A percentile compares a stretch with the other conserved stretches of the same genome.
These are phyloP conservation scores for Cercospora sp. DNA, from an alignment of 2,329 filamentous ascomycete species.

Conservation along the genomic window DNA sequence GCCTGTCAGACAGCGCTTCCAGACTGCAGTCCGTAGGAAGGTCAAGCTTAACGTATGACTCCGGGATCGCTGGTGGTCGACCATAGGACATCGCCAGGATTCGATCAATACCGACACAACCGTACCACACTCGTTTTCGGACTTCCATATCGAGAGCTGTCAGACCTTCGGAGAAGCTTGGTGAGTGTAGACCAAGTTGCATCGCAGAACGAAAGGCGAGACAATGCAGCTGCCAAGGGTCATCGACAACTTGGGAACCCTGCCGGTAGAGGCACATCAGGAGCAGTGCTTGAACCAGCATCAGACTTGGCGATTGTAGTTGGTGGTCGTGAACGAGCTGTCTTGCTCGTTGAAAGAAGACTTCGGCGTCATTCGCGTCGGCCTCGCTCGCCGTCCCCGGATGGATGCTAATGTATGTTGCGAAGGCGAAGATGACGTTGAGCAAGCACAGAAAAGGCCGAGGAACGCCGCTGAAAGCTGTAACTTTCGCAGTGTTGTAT, in stretches of 20 bases:
- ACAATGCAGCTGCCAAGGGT: slow-evolving; percentile 4
- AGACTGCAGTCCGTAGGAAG: too few relatives aligned
- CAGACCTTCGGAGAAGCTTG: neutral
- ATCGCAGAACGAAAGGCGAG: slow-evolving; percentile 7
- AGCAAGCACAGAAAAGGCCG: neutral
- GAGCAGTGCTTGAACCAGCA: slow-evolving; percentile 5
- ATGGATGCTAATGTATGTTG: slow-evolving; percentile 9
- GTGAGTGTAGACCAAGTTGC: slow-evolving; percentile 5
- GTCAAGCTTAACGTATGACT: too few relatives aligned
- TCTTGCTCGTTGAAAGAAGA: slow-evolving; percentile 4
- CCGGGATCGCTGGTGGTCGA: too few relatives aligned
- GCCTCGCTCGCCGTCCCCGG: neutral
- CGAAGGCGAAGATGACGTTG: slow-evolving; percentile 12
- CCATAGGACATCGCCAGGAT: too few relatives aligned
- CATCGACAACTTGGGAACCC: slow-evolving; percentile 1
- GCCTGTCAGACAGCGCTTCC: too few relatives aligned
- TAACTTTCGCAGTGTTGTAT: neutral
- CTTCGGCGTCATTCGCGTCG: neutral
- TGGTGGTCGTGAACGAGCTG: neutral
- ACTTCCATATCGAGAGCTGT: too few relatives aligned
- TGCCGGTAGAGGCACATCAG: slow-evolving; percentile 11
- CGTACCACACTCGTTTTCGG: too few relatives aligned
- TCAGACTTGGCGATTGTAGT: neutral
- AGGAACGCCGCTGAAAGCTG: neutral
- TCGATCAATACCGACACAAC: too few relatives aligned